phyloP scores from a whole-genome alignment of 2,329 filamentous ascomycete genomes.

The Botrytis galanthina region DNA sequence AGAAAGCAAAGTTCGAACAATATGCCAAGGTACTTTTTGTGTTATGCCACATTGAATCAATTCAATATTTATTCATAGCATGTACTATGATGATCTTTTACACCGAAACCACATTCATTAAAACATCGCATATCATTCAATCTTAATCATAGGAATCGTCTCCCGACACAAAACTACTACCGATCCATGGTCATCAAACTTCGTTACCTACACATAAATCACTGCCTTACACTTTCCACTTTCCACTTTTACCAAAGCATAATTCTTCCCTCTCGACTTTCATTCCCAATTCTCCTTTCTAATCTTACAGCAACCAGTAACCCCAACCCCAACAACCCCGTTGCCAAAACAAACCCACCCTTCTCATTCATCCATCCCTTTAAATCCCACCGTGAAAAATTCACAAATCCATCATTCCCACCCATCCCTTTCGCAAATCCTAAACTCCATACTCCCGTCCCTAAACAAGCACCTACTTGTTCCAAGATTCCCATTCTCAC shows the following conservation, averaged over 20 bases:
- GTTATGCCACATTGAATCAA: not conserved
- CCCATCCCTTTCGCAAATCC: not conserved
- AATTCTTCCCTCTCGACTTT: not conserved
- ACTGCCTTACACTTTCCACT: not conserved
- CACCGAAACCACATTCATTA: not conserved
- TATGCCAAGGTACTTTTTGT: not conserved
- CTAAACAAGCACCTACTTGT: conserved; percentile 1
- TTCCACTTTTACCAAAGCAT: not conserved
- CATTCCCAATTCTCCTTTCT: not conserved
- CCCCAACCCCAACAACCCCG: not conserved
- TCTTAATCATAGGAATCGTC: not conserved
- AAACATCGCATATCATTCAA: conserved; percentile 36
- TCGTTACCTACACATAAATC: not conserved
- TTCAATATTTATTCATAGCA: not conserved
- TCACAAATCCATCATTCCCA: not conserved
- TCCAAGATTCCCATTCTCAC: not conserved
- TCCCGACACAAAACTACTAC: not conserved
- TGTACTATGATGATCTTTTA: too few species aligned
- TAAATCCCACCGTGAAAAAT: not conserved
- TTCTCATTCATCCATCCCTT: not conserved
- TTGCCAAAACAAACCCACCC: not conserved
- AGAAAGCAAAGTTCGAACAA: too few species aligned
- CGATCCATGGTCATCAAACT: not conserved
- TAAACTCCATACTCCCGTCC: conserved; percentile 9
- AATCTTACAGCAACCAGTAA: not conserved